phyloP scores from a whole-genome alignment of 208 protist genomes.

The Kentomonas sorsogonicus region DNA sequence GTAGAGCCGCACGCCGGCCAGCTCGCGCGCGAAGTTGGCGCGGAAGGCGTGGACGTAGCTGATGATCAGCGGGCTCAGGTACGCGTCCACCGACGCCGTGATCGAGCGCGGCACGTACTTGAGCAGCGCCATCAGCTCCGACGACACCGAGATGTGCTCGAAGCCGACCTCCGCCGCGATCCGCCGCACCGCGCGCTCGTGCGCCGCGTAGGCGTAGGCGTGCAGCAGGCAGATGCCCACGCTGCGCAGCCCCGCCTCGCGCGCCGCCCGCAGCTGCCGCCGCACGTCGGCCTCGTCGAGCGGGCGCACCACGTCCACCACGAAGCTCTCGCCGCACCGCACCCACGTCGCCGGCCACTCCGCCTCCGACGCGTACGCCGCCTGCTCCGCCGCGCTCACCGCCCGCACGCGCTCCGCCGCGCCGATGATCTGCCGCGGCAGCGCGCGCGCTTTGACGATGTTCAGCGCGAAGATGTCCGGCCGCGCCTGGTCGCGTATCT shows the following conservation, averaged over 20 bases:
- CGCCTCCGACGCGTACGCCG: constrained; percentile 15
- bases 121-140: constrained; percentile 89
- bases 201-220: constrained; percentile 84
- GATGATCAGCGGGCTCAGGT: constrained; percentile 92
- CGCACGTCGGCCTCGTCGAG: constrained; percentile 45
- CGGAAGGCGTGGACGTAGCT: constrained; percentile 78
- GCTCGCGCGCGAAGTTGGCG: constrained; percentile 36
- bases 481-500: constrained; percentile 91
- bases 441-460: constrained; percentile 78
- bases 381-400: constrained; percentile 32
- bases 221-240: constrained; percentile 93
- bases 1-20: constrained; percentile 49
- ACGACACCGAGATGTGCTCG: constrained; percentile 87
- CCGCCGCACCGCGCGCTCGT: constrained; percentile 79
- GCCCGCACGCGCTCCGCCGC: constrained; percentile 88
- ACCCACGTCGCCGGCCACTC: constrained; percentile 47
- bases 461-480: constrained; percentile 92
- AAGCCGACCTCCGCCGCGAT: constrained; percentile 89
- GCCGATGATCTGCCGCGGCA: constrained; percentile 80
- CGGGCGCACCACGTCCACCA: constrained; percentile 53
- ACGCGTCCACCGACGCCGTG: constrained; percentile 94
- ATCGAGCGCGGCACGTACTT: constrained; percentile 89
- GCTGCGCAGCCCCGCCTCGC: constrained; percentile 70
- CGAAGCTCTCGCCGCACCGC: constrained; percentile 63
- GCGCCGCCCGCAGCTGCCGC: constrained; percentile 35